phyloP scores from a whole-genome alignment of 192 early-diverging fungal genomes.

The Dissophora globulifera region DNA sequence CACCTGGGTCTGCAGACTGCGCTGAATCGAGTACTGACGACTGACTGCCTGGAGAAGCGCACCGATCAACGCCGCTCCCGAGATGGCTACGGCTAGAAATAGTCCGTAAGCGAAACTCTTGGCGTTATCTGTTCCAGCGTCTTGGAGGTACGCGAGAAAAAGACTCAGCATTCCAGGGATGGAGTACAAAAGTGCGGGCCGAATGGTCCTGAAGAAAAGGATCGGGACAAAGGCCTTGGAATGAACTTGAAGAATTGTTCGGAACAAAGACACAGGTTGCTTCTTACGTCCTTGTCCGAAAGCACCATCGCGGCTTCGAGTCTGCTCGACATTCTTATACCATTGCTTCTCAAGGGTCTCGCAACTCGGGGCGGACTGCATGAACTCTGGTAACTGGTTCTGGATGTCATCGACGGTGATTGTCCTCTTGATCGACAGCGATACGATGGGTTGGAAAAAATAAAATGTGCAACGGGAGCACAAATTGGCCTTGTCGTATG shows the following conservation, averaged over 20 bases:
- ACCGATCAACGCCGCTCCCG: conserved; percentile 1
- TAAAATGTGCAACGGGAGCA: conserved; percentile 17
- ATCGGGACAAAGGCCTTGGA: conserved; percentile 10
- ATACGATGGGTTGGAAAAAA: conserved; percentile 31
- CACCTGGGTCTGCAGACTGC: conserved; percentile 70
- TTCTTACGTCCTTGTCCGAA: neutral
- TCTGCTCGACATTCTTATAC: conserved; percentile 9
- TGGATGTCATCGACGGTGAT: conserved; percentile 18
- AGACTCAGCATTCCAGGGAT: conserved; percentile 28
- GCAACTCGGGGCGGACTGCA: neutral
- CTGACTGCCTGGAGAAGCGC: conserved; percentile 25
- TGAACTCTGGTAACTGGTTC: conserved; percentile 16
- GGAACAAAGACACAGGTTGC: conserved; percentile 5
- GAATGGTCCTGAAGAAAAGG: conserved; percentile 13
- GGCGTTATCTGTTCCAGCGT: conserved; percentile 9
- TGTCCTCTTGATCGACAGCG: conserved; percentile 13
- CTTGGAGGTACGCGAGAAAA: conserved; percentile 21
- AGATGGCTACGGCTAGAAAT: conserved; percentile 11
- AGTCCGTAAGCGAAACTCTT: conserved; percentile 9
- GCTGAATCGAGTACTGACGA: conserved; percentile 12
- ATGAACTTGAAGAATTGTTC: conserved; percentile 9
- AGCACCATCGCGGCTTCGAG: no score
- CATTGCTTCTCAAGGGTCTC: neutral
- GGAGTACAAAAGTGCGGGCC: conserved; percentile 10
- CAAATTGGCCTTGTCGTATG: conserved; percentile 36